These are phyloP conservation scores for Pholiota adiposa DNA, from an alignment of 1,284 basidiomycete genomes.

Conservation along the genomic window DNA sequence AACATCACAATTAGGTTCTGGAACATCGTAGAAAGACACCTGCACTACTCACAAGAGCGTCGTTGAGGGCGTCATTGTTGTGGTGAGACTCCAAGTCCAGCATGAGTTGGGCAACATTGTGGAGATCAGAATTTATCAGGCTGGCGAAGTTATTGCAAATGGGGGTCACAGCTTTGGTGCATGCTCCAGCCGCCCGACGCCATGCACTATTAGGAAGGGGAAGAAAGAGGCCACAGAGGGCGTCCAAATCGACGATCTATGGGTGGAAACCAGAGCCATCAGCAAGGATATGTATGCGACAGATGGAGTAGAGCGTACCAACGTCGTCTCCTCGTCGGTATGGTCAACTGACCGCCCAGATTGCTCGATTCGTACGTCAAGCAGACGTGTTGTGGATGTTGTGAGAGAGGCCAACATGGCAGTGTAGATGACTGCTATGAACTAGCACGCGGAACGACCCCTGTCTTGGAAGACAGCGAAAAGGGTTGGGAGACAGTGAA, in stretches of 20 bases:
- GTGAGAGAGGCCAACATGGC: slow-evolving; percentile 29
- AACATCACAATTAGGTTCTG: not conserved
- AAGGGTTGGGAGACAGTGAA: not conserved
- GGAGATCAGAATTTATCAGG: slow-evolving; percentile 36
- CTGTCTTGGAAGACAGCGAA: not conserved
- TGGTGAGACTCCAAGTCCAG: slow-evolving; percentile 35
- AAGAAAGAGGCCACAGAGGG: slow-evolving; percentile 30
- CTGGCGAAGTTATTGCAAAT: slow-evolving; percentile 35
- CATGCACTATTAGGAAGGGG: slow-evolving; percentile 32
- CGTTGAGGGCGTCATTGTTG: slow-evolving; percentile 1
- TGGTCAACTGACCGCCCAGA: slow-evolving; percentile 20
- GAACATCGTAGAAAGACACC: not conserved
- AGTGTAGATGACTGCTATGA: not conserved
- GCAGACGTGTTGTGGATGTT: slow-evolving; percentile 20
- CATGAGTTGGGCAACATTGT: slow-evolving; percentile 39
- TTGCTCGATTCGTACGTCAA: slow-evolving; percentile 28
- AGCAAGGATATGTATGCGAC: not conserved
- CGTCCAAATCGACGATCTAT: slow-evolving; percentile 39
- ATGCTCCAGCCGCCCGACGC: slow-evolving; percentile 32
- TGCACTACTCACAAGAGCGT: slow-evolving; percentile 18
- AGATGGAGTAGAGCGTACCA: slow-evolving; percentile 16
- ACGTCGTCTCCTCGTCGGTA: slow-evolving; percentile 22
- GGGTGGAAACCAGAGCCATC: not conserved
- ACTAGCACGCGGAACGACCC: not conserved
- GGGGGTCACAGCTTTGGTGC: slow-evolving; percentile 33